phyloP scores from a whole-genome alignment of 2,329 filamentous ascomycete genomes.

The Ophiostoma fasciatum region DNA sequence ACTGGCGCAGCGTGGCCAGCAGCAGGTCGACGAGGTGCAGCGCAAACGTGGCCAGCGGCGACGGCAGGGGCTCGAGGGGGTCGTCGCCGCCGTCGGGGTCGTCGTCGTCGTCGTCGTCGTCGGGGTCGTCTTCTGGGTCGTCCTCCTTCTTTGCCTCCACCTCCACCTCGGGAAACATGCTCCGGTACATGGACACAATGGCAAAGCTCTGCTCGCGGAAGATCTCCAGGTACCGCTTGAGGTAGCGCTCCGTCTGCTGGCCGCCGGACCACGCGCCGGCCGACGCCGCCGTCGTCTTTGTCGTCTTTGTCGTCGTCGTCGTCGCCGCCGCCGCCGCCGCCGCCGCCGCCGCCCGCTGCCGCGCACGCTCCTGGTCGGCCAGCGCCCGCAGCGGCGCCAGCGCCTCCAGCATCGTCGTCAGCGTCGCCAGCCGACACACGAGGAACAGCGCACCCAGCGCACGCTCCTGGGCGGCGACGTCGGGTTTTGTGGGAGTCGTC shows the following conservation, averaged over 20 bases:
- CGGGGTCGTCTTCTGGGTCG: no score
- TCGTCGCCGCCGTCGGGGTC: conserved; percentile 13
- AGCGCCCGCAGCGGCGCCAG: conserved; percentile 74
- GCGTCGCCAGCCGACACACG: conserved; percentile 66
- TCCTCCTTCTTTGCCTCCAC: no score
- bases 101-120: conserved; percentile 11
- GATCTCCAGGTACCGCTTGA: conserved; percentile 93
- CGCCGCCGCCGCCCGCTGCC: conserved; percentile 23
- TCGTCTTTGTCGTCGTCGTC: no score
- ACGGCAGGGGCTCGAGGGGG: conserved; percentile 48
- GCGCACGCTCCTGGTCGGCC: conserved; percentile 65
- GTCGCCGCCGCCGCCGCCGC: conserved; percentile 21
- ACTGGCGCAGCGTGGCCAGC: conserved; percentile 56
- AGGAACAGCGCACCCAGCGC: conserved; percentile 73
- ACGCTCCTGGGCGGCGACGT: conserved; percentile 36
- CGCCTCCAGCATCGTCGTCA: conserved; percentile 67
- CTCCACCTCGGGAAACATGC: conserved; percentile 64
- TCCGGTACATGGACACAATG: conserved; percentile 87
- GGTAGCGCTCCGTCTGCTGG: conserved; percentile 83
- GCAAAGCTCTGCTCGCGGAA: conserved; percentile 96
- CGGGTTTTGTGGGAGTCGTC: background rate
- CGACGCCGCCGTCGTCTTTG: conserved; percentile 19
- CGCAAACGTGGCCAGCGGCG: conserved; percentile 70
- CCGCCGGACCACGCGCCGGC: conserved; percentile 47
- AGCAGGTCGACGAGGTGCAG: conserved; percentile 71